Evolutionary conservation across 345 rosid genomes (phyloP).

Genomic region (thale cress (Arabidopsis thaliana)): TAIR10.1 NC_003071.7:11059001-11059500

Average conservation of each 20-base stretch:
- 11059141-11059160: not conserved
- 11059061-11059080: constrained; percentile 35
- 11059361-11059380: not conserved
- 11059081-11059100: constrained; percentile 28
- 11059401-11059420: constrained; percentile 30
- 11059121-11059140: constrained; percentile 20
- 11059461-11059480: constrained; percentile 82
- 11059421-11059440: not conserved
- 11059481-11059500: constrained; percentile 76
- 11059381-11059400: constrained; percentile 2
- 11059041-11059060: constrained; percentile 40
- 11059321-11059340: not conserved
- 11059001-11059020: constrained; percentile 3
- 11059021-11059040: constrained; percentile 41
- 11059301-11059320: not conserved
- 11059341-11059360: not conserved
- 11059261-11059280: constrained; percentile 6
- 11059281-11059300: constrained; percentile 1
- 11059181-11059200: not conserved
- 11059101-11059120: constrained; percentile 20
- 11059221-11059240: constrained; percentile 6
- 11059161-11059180: not conserved
- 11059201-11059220: not conserved
- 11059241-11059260: constrained; percentile 26
- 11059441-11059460: constrained; percentile 39